Evolutionary conservation across 768 basidiomycete genomes (phyloP), one percentile per base, ranked within the genome.

Genomic region (Collybia nuda): DNA sequence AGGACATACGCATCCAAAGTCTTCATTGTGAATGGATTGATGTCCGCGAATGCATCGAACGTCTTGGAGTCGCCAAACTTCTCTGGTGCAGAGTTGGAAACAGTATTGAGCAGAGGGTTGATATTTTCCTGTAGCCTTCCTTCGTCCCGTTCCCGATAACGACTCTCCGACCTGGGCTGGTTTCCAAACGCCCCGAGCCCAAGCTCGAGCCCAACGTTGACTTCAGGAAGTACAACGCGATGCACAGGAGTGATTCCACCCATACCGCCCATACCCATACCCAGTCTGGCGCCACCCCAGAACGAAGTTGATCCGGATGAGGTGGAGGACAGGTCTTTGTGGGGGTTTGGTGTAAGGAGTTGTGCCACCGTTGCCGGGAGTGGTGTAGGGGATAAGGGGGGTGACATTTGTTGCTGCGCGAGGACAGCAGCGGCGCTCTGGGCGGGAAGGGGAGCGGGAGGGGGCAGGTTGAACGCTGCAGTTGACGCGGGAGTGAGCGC

Each of bases 21-120:
- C 75, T 92, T 93, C 76, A 95, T 81, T 2, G 88, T 93, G 68
- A 94, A 94, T 11, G 86, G 84, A 56, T 90, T 92, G 55, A 75
- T 64, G 57, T 94, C 92, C 19, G 85, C 75, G 67, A 91, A 94
- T 14, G 82, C 76, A 50, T 93, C 89, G 67, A 93, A 91, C 1
- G 79, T 39, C 44, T 48, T 49, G 52, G 22, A 39, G 28, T 40
- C 50, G 45, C 50, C 50, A 26, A 54, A 53, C n/a, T 44, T 55
- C 23, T 55, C 52, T 26, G 55, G 17, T 28, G 23, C 55, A 6
- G 39, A 55, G 3, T 54, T 44, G 14, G 32, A 11, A 3, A 32
- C 12, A 23, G 48, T 67, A 60, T 90, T 90, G 54, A 90, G 67
- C 2, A 75, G 66, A 0, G 90, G 90, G 62, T 93, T 93, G 65